Percentiles rank a stretch among this genome's conserved stretches.
These are phyloP conservation scores for Saposhnikovia divaricata DNA, from an alignment of 129 eudicot genomes.

Conservation along the genomic window DNA sequence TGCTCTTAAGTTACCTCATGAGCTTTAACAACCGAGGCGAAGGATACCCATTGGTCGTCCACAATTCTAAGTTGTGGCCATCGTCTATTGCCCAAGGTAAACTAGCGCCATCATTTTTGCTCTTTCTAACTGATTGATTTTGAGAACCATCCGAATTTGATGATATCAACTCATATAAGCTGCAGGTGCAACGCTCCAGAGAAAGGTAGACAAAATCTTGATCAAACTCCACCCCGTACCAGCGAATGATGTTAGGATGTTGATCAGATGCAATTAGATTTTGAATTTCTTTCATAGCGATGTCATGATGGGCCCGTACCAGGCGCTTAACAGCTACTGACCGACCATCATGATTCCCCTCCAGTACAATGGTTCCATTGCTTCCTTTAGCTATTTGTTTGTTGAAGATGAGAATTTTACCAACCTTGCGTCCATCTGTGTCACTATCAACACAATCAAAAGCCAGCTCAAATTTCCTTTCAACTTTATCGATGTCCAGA, in stretches of 20 bases:
- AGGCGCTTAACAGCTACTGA: slow-evolving; percentile 88
- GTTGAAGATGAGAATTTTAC: slow-evolving; percentile 45
- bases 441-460: slow-evolving; percentile 11
- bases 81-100: slow-evolving; percentile 14
- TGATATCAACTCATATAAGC: slow-evolving; percentile 55
- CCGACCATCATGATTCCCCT: slow-evolving; percentile 76
- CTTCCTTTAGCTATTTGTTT: slow-evolving; percentile 88
- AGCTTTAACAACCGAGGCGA: slow-evolving; percentile 60
- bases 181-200: slow-evolving; percentile 71
- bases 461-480: slow-evolving; percentile 11
- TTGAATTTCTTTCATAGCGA: slow-evolving; percentile 84
- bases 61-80: slow-evolving; percentile 34
- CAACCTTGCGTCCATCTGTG: slow-evolving; percentile 43
- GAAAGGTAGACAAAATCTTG: slow-evolving; percentile 74
- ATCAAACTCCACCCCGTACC: slow-evolving; percentile 82
- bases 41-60: slow-evolving; percentile 79
- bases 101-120: slow-evolving; percentile 2
- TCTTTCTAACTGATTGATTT: slow-evolving; percentile 14
- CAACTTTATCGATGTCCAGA: slow-evolving; percentile 18
- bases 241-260: slow-evolving; percentile 82
- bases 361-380: slow-evolving; percentile 81
- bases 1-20: slow-evolving; percentile 55
- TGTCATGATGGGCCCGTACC: slow-evolving; percentile 65
- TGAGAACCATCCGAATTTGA: slow-evolving; percentile 21
- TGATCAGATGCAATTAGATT: slow-evolving; percentile 85